phyloP scores from a whole-genome alignment of 2,329 filamentous ascomycete species.

The Aspergillus tamarii region DNA sequence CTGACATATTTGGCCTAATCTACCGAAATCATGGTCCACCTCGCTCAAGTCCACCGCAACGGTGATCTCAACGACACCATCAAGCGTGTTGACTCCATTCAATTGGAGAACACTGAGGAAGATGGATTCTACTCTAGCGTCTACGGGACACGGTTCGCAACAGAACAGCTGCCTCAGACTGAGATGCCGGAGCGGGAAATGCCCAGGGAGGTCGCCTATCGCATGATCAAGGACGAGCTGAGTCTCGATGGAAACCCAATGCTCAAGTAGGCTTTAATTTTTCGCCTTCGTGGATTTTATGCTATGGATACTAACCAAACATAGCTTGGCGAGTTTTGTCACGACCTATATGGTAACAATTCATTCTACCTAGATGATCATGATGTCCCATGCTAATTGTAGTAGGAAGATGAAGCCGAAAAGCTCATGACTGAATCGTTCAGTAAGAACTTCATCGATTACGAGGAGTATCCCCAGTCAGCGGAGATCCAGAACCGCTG shows the following conservation, averaged over 20 bases:
- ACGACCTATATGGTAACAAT: slow-evolving; percentile 85
- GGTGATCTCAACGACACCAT: slow-evolving; percentile 36
- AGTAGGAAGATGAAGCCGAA: slow-evolving; percentile 86
- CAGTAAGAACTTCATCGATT: slow-evolving; percentile 94
- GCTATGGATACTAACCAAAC: neutral
- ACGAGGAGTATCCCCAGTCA: slow-evolving; percentile 80
- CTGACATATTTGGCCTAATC: neutral
- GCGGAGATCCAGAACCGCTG: slow-evolving; percentile 91
- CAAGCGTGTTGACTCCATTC: slow-evolving; percentile 51
- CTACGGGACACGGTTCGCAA: slow-evolving; percentile 84
- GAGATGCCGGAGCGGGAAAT: slow-evolving; percentile 91
- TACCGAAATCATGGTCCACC: slow-evolving; percentile 43
- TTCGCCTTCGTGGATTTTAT: neutral
- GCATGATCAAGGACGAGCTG: slow-evolving; percentile 94
- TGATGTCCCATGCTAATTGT: neutral
- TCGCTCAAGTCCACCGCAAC: slow-evolving; percentile 43
- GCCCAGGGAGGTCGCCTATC: slow-evolving; percentile 90
- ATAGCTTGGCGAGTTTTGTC: slow-evolving; percentile 85
- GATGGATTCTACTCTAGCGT: slow-evolving; percentile 71
- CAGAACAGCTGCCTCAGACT: slow-evolving; percentile 75
- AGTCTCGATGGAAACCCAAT: slow-evolving; percentile 90
- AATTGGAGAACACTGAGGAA: slow-evolving; percentile 47
- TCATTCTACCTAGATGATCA: slow-evolving; percentile 16
- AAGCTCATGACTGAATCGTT: slow-evolving; percentile 93
- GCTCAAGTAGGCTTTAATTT: slow-evolving; percentile 54